A percentile compares a stretch with the other conserved stretches of the same genome.
phyloP scores from a whole-genome alignment of 202 grass and related monocot species.

The Carex arenaria region DNA sequence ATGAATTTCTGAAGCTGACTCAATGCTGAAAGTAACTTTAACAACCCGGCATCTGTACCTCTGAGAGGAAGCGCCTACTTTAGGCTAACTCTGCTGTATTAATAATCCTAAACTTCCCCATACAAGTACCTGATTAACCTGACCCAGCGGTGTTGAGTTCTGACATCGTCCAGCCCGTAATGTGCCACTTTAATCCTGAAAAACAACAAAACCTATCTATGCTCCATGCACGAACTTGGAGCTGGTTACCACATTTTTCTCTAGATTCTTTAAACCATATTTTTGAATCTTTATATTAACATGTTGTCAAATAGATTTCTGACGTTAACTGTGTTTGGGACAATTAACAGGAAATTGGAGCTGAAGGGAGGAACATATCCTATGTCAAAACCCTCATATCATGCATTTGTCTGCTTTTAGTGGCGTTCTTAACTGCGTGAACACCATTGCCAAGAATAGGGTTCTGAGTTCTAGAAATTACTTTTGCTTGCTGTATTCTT shows the following conservation, averaged over 20 bases:
- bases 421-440: conserved; percentile 18
- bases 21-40: neutral
- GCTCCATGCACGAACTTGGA: neutral
- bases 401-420: conserved; percentile 42
- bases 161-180: neutral
- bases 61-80: no score
- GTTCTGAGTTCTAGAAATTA: neutral
- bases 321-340: conserved; percentile 17
- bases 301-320: neutral
- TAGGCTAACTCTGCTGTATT: no score
- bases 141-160: neutral
- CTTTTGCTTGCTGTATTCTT: conserved; percentile 9
- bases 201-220: neutral
- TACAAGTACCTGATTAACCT: no score
- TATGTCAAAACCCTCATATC: conserved; percentile 41
- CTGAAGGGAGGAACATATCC: conserved; percentile 33
- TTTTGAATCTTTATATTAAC: neutral
- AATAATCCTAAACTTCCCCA: no score
- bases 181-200: neutral
- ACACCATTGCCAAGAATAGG: neutral
- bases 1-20: neutral
- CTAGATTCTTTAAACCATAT: neutral
- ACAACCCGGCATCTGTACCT: no score
- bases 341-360: conserved; percentile 45
- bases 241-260: neutral